phyloP scores from a whole-genome alignment of 2,329 filamentous ascomycete genomes.

The Diaporthe nobilis region DNA sequence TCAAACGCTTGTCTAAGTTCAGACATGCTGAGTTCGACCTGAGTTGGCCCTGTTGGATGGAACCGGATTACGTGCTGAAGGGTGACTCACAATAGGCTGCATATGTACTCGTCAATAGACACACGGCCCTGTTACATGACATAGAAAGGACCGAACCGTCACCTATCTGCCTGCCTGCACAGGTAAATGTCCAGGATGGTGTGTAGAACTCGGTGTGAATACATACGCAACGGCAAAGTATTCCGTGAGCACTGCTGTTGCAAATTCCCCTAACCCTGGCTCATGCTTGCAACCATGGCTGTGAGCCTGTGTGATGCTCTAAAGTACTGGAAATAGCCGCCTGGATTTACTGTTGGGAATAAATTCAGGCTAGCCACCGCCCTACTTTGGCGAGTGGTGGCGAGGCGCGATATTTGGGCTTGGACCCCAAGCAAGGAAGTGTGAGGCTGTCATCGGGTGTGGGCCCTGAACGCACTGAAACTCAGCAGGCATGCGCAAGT shows the following conservation, averaged over 20 bases:
- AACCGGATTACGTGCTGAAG: neutral
- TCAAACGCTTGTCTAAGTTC: neutral
- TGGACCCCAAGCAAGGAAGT: neutral
- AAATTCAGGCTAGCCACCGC: neutral
- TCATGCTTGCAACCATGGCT: neutral
- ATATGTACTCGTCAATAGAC: constrained; percentile 1
- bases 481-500: neutral
- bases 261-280: neutral
- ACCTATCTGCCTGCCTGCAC: neutral
- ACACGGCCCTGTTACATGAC: neutral
- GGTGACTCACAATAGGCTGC: constrained; percentile 31
- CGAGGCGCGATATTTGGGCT: neutral
- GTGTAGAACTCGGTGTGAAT: neutral
- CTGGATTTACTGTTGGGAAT: neutral
- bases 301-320: neutral
- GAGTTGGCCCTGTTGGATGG: neutral
- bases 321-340: neutral
- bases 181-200: neutral
- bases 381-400: neutral
- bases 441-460: constrained; percentile 15
- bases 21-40: neutral
- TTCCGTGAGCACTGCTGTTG: neutral
- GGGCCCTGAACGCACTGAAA: neutral
- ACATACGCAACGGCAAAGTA: too few species aligned
- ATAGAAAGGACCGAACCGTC: neutral